These are phyloP conservation scores for Solanum piurae DNA, from an alignment of 257 asterid species.

Conservation along the genomic window DNA sequence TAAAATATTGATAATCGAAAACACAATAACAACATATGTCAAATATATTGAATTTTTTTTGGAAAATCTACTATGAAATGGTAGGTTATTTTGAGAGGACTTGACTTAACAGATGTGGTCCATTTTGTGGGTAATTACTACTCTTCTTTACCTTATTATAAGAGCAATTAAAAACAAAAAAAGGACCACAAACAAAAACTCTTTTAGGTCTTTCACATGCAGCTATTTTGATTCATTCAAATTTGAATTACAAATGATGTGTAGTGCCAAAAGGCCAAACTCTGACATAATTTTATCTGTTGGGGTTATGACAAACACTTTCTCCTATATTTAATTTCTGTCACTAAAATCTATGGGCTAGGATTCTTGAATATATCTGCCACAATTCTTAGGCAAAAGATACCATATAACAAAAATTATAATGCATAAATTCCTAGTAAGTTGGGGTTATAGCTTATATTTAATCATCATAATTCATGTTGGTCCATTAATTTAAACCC, in stretches of 20 bases:
- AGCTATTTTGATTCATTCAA: slow-evolving; percentile 11
- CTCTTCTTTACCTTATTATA: slow-evolving; percentile 4
- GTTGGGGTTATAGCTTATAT: not conserved
- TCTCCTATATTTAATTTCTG: not conserved
- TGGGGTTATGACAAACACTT: not conserved
- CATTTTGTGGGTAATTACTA: slow-evolving; percentile 1
- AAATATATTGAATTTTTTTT: too few relatives aligned
- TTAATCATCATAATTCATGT: not conserved
- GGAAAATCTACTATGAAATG: not conserved
- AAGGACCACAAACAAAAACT: slow-evolving; percentile 9
- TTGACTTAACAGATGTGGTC: slow-evolving; percentile 4
- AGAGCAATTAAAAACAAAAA: not conserved
- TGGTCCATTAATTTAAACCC: not conserved
- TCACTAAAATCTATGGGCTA: not conserved
- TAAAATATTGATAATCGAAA: not conserved
- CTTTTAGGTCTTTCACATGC: slow-evolving; percentile 4
- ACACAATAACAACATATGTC: not conserved
- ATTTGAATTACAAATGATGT: slow-evolving; percentile 6
- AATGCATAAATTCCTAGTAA: not conserved
- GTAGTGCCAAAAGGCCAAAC: not conserved
- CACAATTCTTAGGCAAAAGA: not conserved
- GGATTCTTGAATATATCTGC: not conserved
- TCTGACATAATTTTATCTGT: not conserved
- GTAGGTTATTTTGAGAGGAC: not conserved
- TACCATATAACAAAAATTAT: not conserved